Conservation (phyloP, 2,329 filamentous ascomycete genomes). For the Colletotrichum magnum region DNA sequence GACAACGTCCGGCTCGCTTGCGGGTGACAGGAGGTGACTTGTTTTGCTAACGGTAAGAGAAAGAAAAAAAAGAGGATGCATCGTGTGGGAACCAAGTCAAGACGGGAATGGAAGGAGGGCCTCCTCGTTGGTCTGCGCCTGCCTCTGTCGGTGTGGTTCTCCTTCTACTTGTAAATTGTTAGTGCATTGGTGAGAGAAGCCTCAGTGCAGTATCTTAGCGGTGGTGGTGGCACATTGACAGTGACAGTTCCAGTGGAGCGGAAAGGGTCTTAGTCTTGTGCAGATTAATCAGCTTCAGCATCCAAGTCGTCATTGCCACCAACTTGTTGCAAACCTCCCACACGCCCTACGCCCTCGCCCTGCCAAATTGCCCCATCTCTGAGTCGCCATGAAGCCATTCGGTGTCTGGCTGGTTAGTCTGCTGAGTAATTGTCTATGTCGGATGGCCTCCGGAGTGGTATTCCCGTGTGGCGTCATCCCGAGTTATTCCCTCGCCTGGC, state of each 20-base stretch:
- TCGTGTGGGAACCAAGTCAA: slow-evolving; percentile 3
- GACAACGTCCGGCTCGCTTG: background rate
- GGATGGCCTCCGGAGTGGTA: background rate
- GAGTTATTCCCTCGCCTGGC: slow-evolving; percentile 15
- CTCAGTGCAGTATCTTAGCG: too few relatives aligned
- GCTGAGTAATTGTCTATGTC: slow-evolving; percentile 33
- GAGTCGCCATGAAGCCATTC: background rate
- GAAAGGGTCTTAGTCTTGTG: too few relatives aligned
- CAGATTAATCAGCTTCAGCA: slow-evolving; percentile 15
- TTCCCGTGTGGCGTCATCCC: slow-evolving; percentile 31
- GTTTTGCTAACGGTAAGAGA: slow-evolving; percentile 15
- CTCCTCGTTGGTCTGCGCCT: background rate
- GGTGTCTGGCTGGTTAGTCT: background rate
- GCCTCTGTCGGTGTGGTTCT: too few relatives aligned
- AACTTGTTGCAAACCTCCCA: too few relatives aligned
- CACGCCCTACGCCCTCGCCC: background rate
- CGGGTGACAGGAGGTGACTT: background rate
- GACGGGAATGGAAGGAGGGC: background rate
- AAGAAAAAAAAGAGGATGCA: background rate
- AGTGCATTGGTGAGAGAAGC: too few relatives aligned
- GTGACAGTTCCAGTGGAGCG: too few relatives aligned
- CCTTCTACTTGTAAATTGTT: too few relatives aligned
- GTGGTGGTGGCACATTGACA: too few relatives aligned
- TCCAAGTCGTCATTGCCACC: background rate
- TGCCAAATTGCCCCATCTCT: background rate